Percentiles rank a stretch among this genome's conserved stretches.
These are phyloP conservation scores for Tylopilus vinaceipallidus DNA, from an alignment of 768 basidiomycete species.

Conservation along the genomic window DNA sequence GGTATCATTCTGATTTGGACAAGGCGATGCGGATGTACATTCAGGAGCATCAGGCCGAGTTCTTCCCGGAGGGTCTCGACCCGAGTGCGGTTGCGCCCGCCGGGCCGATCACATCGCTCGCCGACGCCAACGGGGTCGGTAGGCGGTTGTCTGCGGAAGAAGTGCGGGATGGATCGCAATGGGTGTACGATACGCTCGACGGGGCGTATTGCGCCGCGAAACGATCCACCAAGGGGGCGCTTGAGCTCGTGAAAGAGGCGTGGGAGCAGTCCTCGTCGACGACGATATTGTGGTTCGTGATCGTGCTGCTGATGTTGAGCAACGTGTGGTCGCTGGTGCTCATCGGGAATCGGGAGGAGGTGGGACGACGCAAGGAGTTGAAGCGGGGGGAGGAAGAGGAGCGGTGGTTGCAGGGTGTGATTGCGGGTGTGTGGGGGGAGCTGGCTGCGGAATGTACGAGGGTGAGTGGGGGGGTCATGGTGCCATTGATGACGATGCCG, in stretches of 20 bases:
- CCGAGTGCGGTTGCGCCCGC: slow-evolving; percentile 49
- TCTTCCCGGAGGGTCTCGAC: slow-evolving; percentile 80
- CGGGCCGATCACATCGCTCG: slow-evolving; percentile 34
- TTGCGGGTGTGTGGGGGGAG: slow-evolving; percentile 73
- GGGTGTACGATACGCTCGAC: slow-evolving; percentile 85
- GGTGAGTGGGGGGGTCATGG: slow-evolving; percentile 11
- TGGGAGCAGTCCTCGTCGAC: slow-evolving; percentile 77
- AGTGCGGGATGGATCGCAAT: slow-evolving; percentile 62
- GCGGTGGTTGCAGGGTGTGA: slow-evolving; percentile 70
- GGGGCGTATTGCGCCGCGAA: slow-evolving; percentile 71
- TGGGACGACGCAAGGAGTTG: slow-evolving; percentile 44
- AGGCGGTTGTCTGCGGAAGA: slow-evolving; percentile 8
- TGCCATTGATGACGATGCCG: slow-evolving; percentile 19
- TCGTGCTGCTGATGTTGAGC: slow-evolving; percentile 68
- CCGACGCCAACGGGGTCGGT: slow-evolving; percentile 12
- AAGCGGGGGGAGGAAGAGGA: slow-evolving; percentile 65
- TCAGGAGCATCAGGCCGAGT: slow-evolving; percentile 84
- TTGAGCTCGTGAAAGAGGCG: slow-evolving; percentile 76
- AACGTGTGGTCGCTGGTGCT: slow-evolving; percentile 69
- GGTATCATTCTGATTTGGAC: slow-evolving; percentile 81
- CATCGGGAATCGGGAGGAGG: slow-evolving; percentile 48
- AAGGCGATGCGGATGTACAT: slow-evolving; percentile 87
- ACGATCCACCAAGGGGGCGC: slow-evolving; percentile 65
- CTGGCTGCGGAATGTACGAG: slow-evolving; percentile 45
- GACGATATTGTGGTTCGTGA: slow-evolving; percentile 70